Conservation (phyloP, 768 basidiomycete species). For the Russula virescens region DNA sequence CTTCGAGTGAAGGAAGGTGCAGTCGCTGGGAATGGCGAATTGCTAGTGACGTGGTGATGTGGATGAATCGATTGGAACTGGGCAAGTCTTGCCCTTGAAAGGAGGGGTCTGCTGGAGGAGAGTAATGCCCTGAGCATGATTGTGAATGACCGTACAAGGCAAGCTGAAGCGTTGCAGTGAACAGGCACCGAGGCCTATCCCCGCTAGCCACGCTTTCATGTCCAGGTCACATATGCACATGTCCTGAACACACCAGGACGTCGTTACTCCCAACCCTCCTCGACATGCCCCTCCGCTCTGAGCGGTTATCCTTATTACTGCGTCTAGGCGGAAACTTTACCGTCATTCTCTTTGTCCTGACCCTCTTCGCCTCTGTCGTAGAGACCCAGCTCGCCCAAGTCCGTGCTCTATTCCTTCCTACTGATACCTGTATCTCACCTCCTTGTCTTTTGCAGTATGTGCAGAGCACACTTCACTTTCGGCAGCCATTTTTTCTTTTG, state of each 20-base stretch:
- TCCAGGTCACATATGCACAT: background rate
- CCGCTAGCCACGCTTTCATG: no score
- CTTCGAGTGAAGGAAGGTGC: slow-evolving; percentile 48
- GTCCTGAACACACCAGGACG: background rate
- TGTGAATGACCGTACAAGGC: no score
- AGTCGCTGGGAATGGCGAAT: slow-evolving; percentile 29
- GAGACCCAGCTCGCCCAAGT: slow-evolving; percentile 80
- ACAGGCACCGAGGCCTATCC: no score
- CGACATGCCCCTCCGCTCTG: slow-evolving; percentile 5
- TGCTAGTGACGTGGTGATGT: slow-evolving; percentile 33
- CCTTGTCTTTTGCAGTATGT: slow-evolving; percentile 52
- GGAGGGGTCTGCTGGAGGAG: slow-evolving; percentile 54
- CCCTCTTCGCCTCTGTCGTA: slow-evolving; percentile 64
- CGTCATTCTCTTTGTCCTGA: slow-evolving; percentile 49
- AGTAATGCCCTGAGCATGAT: slow-evolving; percentile 64
- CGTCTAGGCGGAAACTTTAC: slow-evolving; percentile 41
- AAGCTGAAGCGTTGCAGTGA: no score
- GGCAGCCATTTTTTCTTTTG: slow-evolving; percentile 89
- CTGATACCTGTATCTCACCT: background rate
- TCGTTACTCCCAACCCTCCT: background rate
- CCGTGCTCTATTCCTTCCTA: slow-evolving; percentile 16
- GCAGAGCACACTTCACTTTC: slow-evolving; percentile 67
- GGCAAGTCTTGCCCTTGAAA: slow-evolving; percentile 43
- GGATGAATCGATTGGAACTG: slow-evolving; percentile 22
- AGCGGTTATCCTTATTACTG: background rate